Conservation (phyloP, 768 basidiomycete genomes). For the Tylopilus balloui region DNA sequence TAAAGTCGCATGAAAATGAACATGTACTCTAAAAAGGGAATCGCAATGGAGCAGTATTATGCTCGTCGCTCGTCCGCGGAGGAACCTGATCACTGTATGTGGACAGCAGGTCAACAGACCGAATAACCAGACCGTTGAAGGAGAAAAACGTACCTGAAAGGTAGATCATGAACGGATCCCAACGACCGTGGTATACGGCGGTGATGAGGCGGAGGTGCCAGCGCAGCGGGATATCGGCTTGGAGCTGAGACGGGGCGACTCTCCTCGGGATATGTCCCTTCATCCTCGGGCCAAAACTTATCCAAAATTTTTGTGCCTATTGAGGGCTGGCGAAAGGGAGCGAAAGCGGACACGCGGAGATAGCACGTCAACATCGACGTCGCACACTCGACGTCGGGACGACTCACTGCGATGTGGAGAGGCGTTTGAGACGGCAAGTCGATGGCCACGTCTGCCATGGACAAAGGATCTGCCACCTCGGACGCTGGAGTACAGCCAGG, state of each 20-base stretch:
- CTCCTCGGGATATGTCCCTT: conserved; percentile 18
- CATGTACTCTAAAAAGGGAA: conserved; percentile 27
- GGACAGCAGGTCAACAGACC: not conserved
- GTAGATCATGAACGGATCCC: conserved; percentile 4
- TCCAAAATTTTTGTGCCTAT: conserved; percentile 30
- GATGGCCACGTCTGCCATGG: conserved; percentile 1
- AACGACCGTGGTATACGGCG: conserved; percentile 22
- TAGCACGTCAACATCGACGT: conserved; percentile 8
- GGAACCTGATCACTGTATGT: conserved; percentile 16
- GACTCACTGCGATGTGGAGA: conserved; percentile 14
- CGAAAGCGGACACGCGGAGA: not conserved
- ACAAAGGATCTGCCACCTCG: conserved; percentile 23
- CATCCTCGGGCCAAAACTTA: conserved; percentile 32
- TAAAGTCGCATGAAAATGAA: not conserved
- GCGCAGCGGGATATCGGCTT: conserved; percentile 13
- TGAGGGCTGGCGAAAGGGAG: conserved; percentile 15
- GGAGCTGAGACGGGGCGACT: conserved; percentile 6
- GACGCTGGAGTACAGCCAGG: conserved; percentile 11
- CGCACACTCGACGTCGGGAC: not conserved
- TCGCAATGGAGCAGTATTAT: conserved; percentile 16
- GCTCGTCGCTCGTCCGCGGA: conserved; percentile 14
- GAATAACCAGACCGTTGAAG: not conserved
- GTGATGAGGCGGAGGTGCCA: conserved; percentile 30
- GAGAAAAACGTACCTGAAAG: conserved; percentile 14
- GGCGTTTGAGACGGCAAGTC: conserved; percentile 2